Base-by-base conservation (phyloP, 352 stramenopile genomes). In the Globisporangium echinulatum region DNA sequence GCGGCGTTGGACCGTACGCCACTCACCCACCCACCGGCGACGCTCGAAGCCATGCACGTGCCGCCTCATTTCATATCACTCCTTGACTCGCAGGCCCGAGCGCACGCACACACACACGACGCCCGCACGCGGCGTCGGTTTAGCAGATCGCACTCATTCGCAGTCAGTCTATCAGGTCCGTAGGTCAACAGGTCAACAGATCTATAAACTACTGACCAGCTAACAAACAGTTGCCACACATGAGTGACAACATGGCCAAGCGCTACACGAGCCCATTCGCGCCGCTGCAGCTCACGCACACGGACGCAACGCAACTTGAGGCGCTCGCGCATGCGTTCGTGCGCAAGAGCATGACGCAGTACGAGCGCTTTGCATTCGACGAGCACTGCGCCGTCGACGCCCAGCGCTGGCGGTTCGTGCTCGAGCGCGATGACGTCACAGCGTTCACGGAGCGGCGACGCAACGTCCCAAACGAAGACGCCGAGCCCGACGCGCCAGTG, bases 291-390 rank as follows among this genome's bases (percentile, higher is more conserved):
- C 61, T 66, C 42, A 43, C 17, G 33, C 13, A 5, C 8, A 55
- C 63, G 33, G 61, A 66, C 42, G 61, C 51, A 8, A 39, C 36
- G 14, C 54, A 58, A 47, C 56, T 63, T 39, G 54, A 63, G 54
- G 47, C 17, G 8, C 48, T 66, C 38, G 54, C 61, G 15, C 33
- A 52, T 42, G 49, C 55, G 7, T 58, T 66, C 55, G 39, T 66
- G 8, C 46, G 49, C 54, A 52, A 14, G 4, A 46, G 36, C 17
- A 56, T 62, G 19, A 33, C 58, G 10, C 47, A 56, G 47, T 64
- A 66, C 56, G 54, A 64, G 47, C 47, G 47, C 49, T 58, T 54
- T 15, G 54, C 44, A 4, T 63, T 63, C 49, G 36, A 58, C 39
- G 13, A 46, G 6, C 42, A 39, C 40, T 43, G 43, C 49, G 25